Evolutionary conservation across 1,284 basidiomycete genomes (phyloP).

Genomic region (Vanrija humicola): DNA sequence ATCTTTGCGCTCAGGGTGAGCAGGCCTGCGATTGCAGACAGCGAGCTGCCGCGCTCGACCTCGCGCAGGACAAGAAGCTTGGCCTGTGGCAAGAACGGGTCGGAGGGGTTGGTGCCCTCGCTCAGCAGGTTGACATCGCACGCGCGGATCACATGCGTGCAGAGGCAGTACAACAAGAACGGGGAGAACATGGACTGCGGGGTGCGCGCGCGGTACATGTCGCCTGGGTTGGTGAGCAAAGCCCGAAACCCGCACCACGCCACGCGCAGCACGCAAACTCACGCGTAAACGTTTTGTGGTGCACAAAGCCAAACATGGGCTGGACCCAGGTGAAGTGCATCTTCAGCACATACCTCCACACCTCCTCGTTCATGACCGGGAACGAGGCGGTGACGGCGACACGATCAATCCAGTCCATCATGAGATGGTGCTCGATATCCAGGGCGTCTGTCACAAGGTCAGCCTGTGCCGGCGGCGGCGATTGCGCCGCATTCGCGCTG

Average conservation of each 20-base stretch:
- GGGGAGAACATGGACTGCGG: background rate
- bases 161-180: background rate
- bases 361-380: background rate
- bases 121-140: background rate
- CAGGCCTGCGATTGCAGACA: background rate
- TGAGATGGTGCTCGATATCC: background rate
- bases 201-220: background rate
- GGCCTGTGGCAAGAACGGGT: background rate
- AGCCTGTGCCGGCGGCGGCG: background rate
- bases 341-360: background rate
- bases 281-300: background rate
- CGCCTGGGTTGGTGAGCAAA: background rate
- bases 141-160: background rate
- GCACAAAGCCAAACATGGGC: conserved; percentile 3
- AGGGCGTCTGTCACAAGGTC: background rate
- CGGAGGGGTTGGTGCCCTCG: background rate
- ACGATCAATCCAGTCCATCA: background rate
- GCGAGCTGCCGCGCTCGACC: conserved; percentile 1
- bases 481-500: background rate
- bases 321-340: conserved; percentile 3
- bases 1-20: conserved; percentile 1
- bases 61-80: conserved; percentile 2
- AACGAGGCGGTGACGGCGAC: background rate
- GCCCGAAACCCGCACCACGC: too few species aligned
- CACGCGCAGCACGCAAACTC: too few species aligned